Evolutionary conservation across 2,329 filamentous ascomycete genomes (phyloP).

Genomic region (Ascosphaera aggregata): DNA sequence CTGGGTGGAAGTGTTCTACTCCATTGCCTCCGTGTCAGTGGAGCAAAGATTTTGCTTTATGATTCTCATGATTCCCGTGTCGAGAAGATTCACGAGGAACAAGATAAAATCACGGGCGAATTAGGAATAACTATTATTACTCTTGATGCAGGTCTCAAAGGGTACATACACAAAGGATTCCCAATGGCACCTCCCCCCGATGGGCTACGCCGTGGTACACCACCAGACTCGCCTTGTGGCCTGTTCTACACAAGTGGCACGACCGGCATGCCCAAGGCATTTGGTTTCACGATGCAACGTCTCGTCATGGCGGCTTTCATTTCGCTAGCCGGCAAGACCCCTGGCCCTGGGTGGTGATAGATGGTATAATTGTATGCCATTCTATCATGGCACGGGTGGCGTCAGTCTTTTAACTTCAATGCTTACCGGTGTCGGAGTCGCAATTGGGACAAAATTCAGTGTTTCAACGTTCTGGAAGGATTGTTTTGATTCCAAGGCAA

Average conservation of each 20-base stretch:
- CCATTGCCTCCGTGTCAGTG: conserved; percentile 39
- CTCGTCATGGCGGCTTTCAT: conserved; percentile 17
- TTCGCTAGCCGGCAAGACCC: conserved; percentile 12
- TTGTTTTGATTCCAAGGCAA: conserved; percentile 41
- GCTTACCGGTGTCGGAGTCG: conserved; percentile 23
- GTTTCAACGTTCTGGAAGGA: conserved; percentile 49
- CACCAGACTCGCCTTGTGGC: conserved; percentile 31
- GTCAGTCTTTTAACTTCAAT: conserved; percentile 34
- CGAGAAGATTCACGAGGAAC: conserved; percentile 31
- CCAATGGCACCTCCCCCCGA: conserved; percentile 30
- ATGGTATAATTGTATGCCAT: conserved; percentile 56
- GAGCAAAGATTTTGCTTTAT: conserved; percentile 32
- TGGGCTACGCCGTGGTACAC: conserved; percentile 28
- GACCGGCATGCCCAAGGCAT: conserved; percentile 52
- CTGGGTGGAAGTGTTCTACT: conserved; percentile 38
- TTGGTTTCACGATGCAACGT: conserved; percentile 31
- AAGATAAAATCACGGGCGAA: conserved; percentile 25
- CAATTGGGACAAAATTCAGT: conserved; percentile 31
- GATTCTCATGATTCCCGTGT: conserved; percentile 31
- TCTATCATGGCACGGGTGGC: conserved; percentile 54
- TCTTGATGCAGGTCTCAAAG: conserved; percentile 26
- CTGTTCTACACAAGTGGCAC: conserved; percentile 58
- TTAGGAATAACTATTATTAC: conserved; percentile 34
- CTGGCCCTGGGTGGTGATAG: conserved; percentile 24
- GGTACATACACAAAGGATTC: conserved; percentile 22